phyloP scores from a whole-genome alignment of 2,329 filamentous ascomycete species.

The Alternaria arbusti region DNA sequence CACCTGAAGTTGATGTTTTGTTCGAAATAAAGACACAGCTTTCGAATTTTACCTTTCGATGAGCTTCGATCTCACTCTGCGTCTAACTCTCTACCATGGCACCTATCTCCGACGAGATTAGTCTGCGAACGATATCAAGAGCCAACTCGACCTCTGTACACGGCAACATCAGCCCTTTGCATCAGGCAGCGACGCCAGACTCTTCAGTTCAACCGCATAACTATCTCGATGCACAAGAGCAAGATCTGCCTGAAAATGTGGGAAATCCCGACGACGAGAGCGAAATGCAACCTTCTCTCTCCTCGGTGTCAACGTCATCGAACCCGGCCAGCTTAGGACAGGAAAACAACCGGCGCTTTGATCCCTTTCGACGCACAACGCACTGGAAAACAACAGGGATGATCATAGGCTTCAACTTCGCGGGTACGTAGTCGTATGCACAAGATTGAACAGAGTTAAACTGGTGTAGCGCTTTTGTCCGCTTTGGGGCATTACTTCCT shows the following conservation, averaged over 20 bases:
- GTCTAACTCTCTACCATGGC: neutral
- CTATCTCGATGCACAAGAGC: neutral
- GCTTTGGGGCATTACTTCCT: too few species aligned
- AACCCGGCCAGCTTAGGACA: neutral
- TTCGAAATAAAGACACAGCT: neutral
- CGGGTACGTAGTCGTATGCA: too few species aligned
- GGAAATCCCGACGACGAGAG: neutral
- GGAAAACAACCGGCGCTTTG: neutral
- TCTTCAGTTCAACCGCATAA: neutral
- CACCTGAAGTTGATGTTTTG: neutral
- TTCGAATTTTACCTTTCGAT: too few species aligned
- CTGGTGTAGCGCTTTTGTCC: too few species aligned
- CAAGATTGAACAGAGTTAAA: too few species aligned
- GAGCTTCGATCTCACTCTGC: neutral
- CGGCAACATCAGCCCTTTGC: neutral
- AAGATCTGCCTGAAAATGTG: neutral
- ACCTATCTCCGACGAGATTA: neutral
- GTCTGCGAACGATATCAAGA: neutral
- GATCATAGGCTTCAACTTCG: neutral
- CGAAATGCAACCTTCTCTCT: neutral
- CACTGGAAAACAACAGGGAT: neutral
- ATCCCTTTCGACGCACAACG: neutral
- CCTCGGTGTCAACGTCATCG: neutral
- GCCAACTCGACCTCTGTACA: neutral
- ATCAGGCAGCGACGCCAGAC: neutral